phyloP scores from a whole-genome alignment of 257 asterid species.

The Jaltomata sinuosa region DNA sequence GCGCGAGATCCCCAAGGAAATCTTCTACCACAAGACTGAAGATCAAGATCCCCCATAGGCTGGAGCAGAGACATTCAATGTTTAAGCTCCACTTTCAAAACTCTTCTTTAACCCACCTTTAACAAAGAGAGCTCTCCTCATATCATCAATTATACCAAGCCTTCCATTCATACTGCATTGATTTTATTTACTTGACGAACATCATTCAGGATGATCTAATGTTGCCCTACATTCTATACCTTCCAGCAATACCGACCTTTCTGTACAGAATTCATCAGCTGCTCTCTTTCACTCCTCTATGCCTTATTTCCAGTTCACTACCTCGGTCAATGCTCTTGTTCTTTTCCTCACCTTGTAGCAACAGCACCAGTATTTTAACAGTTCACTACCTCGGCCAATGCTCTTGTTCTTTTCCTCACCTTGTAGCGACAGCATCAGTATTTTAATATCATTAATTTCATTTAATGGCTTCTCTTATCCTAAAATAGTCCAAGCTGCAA shows the following conservation, averaged over 20 bases:
- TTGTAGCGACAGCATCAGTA: not conserved
- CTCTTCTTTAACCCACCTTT: not conserved
- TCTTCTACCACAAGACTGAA: not conserved
- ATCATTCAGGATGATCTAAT: not conserved
- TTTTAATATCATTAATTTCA: not conserved
- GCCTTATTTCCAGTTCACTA: not conserved
- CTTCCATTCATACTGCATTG: not conserved
- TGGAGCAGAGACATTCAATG: not conserved
- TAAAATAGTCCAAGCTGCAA: not conserved
- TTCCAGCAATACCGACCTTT: not conserved
- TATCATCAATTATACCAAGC: not conserved
- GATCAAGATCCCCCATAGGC: not conserved
- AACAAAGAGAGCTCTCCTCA: not conserved
- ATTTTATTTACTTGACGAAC: not conserved
- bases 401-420: not conserved
- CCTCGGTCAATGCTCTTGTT: not conserved
- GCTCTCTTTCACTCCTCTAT: not conserved
- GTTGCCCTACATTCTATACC: not conserved
- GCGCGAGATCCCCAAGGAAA: not conserved
- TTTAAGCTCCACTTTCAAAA: not conserved
- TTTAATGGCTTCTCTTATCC: not conserved
- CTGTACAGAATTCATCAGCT: not conserved
- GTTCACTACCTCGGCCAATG: not conserved
- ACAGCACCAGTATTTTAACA: not conserved
- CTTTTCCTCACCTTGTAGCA: not conserved